Conservation (phyloP, 2,329 filamentous ascomycete species). For the Neopestalotiopsis sp. region DNA sequence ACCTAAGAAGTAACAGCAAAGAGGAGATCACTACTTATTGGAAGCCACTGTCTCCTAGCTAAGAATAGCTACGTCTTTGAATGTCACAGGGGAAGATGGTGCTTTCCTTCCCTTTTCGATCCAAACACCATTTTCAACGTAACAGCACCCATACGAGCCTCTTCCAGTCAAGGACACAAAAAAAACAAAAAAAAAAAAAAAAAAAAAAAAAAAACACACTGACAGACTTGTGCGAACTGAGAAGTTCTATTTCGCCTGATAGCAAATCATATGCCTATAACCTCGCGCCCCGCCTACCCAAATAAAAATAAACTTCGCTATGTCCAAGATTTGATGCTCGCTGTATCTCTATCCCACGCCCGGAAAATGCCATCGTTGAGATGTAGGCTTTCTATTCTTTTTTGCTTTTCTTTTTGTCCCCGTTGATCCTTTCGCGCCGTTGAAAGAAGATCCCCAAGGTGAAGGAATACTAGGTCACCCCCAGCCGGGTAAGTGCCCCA, state of each 20-base stretch:
- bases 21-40: too few relatives aligned
- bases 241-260: neutral
- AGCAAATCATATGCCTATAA: neutral
- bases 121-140: too few relatives aligned
- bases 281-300: neutral
- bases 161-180: too few relatives aligned
- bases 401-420: neutral
- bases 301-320: neutral
- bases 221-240: neutral
- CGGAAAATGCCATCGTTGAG: slow-evolving; percentile 4
- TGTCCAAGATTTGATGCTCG: neutral
- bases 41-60: too few relatives aligned
- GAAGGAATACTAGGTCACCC: too few relatives aligned
- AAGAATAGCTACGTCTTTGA: too few relatives aligned
- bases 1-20: too few relatives aligned
- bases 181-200: too few relatives aligned
- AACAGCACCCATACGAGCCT: too few relatives aligned
- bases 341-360: slow-evolving; percentile 1
- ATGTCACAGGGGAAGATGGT: too few relatives aligned
- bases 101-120: too few relatives aligned
- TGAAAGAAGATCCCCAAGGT: neutral
- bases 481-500: too few relatives aligned
- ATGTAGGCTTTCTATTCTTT: neutral
- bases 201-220: neutral
- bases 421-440: neutral